Evolutionary conservation across 2,329 filamentous ascomycete genomes (phyloP).

Genomic region (Trichoderma citrinoviride): DNA sequence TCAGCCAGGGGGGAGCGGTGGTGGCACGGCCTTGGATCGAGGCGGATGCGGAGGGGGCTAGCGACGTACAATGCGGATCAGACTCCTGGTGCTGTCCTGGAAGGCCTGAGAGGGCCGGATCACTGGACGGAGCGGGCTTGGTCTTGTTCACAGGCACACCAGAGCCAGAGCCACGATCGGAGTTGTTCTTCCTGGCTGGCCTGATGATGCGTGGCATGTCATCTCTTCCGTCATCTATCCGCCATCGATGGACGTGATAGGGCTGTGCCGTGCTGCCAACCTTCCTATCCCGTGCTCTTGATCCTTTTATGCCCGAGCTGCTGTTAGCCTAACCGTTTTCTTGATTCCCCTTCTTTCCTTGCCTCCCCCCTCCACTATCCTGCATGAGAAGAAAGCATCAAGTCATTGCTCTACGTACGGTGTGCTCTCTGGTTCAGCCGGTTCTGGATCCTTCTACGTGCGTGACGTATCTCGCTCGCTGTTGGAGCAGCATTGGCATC

Average conservation of each 20-base stretch:
- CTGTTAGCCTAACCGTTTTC: neutral
- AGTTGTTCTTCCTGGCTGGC: neutral
- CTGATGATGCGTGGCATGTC: neutral
- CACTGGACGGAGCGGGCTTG: neutral
- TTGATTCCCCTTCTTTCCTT: too few species aligned
- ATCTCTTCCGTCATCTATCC: neutral
- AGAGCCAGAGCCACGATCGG: neutral
- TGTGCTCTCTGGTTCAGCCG: constrained; percentile 7
- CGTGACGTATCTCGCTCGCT: constrained; percentile 4
- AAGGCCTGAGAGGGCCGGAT: neutral
- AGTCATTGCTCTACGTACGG: neutral
- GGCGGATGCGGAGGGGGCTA: neutral
- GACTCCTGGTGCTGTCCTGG: neutral
- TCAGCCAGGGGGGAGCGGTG: neutral
- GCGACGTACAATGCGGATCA: neutral
- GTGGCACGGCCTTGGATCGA: neutral
- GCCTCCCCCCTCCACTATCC: too few species aligned
- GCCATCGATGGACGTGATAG: constrained; percentile 14
- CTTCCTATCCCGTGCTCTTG: neutral
- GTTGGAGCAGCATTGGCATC: neutral
- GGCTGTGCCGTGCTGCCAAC: neutral
- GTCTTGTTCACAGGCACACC: neutral
- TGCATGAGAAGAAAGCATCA: too few species aligned
- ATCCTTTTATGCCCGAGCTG: neutral
- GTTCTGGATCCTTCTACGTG: constrained; percentile 8